Conservation (phyloP, 2,329 filamentous ascomycete genomes). For the Plectosphaerella cucumerina region DNA sequence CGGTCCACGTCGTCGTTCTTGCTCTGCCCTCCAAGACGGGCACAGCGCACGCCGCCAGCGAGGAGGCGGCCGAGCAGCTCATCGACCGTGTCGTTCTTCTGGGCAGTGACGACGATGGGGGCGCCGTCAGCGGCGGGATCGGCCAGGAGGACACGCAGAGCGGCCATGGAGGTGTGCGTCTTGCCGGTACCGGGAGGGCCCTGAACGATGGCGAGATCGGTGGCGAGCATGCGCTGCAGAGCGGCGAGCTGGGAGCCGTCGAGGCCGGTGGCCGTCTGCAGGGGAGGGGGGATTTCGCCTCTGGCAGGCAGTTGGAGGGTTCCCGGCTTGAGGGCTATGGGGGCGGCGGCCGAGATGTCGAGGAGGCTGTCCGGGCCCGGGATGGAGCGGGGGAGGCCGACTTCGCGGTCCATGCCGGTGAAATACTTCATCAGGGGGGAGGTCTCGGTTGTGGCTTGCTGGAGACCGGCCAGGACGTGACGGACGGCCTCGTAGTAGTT, state of each 20-base stretch:
- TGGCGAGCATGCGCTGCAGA: slow-evolving; percentile 65
- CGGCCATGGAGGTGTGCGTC: slow-evolving; percentile 74
- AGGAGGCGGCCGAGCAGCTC: slow-evolving; percentile 68
- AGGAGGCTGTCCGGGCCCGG: neutral
- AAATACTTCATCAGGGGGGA: neutral
- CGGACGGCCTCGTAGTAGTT: slow-evolving; percentile 76
- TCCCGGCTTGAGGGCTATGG: neutral
- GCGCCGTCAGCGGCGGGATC: slow-evolving; percentile 53
- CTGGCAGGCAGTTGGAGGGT: neutral
- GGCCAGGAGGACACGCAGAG: slow-evolving; percentile 60
- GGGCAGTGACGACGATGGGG: slow-evolving; percentile 75
- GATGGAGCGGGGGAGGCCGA: neutral
- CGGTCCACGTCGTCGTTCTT: slow-evolving; percentile 61
- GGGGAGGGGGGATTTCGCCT: slow-evolving; percentile 7
- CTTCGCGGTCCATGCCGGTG: neutral
- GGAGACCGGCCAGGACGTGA: slow-evolving; percentile 69
- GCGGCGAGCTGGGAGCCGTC: slow-evolving; percentile 70
- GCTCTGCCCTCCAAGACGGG: slow-evolving; percentile 62
- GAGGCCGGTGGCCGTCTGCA: slow-evolving; percentile 34
- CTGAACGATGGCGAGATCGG: slow-evolving; percentile 71
- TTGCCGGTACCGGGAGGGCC: slow-evolving; percentile 76
- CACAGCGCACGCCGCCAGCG: slow-evolving; percentile 48
- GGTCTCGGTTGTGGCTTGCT: slow-evolving; percentile 48
- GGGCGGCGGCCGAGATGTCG: neutral
- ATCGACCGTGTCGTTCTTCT: slow-evolving; percentile 89